Percentiles rank a stretch among this genome's conserved stretches.
These are phyloP conservation scores for Zangia roseola DNA, from an alignment of 768 basidiomycete species.

Conservation along the genomic window DNA sequence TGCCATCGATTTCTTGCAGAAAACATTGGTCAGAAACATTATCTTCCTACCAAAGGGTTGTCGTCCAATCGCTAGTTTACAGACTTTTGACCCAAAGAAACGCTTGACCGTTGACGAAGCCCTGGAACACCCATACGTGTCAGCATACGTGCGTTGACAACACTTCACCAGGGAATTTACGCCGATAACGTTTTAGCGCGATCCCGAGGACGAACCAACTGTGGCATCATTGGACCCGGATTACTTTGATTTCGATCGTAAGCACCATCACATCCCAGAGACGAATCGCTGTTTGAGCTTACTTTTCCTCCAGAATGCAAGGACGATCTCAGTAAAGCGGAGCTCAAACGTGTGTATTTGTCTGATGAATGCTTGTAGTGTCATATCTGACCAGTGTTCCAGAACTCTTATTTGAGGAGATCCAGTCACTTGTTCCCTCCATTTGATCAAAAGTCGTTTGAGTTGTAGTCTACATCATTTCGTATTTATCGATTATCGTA, in stretches of 20 bases:
- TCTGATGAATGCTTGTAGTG: neutral
- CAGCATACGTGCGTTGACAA: slow-evolving; percentile 58
- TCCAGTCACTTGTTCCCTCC: slow-evolving; percentile 68
- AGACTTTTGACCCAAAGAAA: slow-evolving; percentile 89
- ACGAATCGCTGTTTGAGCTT: slow-evolving; percentile 2
- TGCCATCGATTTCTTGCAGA: slow-evolving; percentile 70
- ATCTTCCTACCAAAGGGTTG: slow-evolving; percentile 28
- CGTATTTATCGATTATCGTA: neutral
- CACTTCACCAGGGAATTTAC: neutral
- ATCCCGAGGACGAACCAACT: slow-evolving; percentile 86
- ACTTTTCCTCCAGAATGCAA: slow-evolving; percentile 50
- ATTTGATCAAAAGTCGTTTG: slow-evolving; percentile 38
- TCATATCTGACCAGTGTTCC: slow-evolving; percentile 9
- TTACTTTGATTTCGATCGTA: slow-evolving; percentile 91
- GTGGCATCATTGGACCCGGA: slow-evolving; percentile 76
- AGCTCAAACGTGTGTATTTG: slow-evolving; percentile 52
- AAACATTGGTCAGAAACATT: slow-evolving; percentile 53
- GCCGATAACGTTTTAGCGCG: slow-evolving; percentile 51
- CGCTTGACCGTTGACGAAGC: slow-evolving; percentile 81
- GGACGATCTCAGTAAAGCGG: slow-evolving; percentile 72
- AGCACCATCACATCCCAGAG: slow-evolving; percentile 24
- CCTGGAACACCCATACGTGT: slow-evolving; percentile 77
- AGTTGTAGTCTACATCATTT: neutral
- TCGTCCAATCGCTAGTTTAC: neutral
- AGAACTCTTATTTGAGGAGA: slow-evolving; percentile 81